Conservation (phyloP, 352 stramenopile genomes). For the Pythium vanterpoolii region DNA sequence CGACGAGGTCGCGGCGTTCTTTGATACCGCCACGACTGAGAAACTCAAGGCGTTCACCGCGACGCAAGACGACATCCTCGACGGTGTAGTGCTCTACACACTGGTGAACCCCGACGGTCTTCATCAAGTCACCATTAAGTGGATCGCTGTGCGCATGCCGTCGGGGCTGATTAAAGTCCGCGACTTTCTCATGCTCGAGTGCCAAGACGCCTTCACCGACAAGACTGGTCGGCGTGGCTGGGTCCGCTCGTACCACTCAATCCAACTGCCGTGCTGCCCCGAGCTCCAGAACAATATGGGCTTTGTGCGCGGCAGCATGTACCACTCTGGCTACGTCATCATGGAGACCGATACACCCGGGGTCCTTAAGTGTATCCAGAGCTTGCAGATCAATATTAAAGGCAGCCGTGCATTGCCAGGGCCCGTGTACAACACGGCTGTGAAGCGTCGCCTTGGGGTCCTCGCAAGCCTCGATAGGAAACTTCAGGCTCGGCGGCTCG, state of each 20-base stretch:
- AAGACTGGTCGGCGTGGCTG: constrained; percentile 56
- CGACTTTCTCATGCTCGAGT: constrained; percentile 72
- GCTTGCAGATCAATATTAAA: constrained; percentile 59
- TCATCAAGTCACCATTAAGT: constrained; percentile 69
- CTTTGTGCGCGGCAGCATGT: constrained; percentile 63
- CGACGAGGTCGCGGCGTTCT: constrained; percentile 60
- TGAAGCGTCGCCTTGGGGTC: constrained; percentile 48
- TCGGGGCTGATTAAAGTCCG: constrained; percentile 61
- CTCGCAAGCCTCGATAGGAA: constrained; percentile 45
- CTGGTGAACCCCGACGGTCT: too few relatives aligned
- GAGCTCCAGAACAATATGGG: constrained; percentile 43
- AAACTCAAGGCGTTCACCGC: constrained; percentile 54
- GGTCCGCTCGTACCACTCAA: constrained; percentile 65
- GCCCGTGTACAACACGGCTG: constrained; percentile 42
- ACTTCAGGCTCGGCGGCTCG: constrained; percentile 48
- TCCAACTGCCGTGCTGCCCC: constrained; percentile 59
- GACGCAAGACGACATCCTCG: constrained; percentile 40
- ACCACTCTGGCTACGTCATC: constrained; percentile 71
- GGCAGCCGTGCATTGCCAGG: constrained; percentile 42
- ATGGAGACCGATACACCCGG: constrained; percentile 55
- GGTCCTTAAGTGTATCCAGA: constrained; percentile 61
- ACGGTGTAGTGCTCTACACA: constrained; percentile 59
- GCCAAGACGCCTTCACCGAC: constrained; percentile 66
- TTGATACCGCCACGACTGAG: constrained; percentile 45
- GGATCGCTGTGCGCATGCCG: constrained; percentile 47